Conservation (phyloP, 495 filamentous ascomycete genomes). For the Podospora conica region DNA sequence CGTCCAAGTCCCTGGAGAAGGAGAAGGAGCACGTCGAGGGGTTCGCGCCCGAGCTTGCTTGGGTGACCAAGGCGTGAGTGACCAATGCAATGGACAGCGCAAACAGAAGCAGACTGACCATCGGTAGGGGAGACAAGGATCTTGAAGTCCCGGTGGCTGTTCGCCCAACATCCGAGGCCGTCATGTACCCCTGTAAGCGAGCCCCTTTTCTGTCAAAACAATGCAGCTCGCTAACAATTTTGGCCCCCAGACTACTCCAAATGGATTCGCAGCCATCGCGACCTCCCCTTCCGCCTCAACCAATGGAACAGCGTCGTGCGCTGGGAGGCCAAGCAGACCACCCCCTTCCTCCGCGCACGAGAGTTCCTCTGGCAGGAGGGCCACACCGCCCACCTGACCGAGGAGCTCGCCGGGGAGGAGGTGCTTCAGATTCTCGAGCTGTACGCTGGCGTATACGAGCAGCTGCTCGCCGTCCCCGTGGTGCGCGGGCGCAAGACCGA, state of each 20-base stretch:
- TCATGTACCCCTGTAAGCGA: slow-evolving; percentile 65
- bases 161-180: slow-evolving; percentile 88
- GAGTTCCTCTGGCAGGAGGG: slow-evolving; percentile 99
- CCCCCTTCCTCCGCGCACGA: slow-evolving; percentile 84
- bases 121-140: slow-evolving; percentile 66
- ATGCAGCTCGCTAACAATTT: slow-evolving; percentile 3
- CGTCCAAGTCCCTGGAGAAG: slow-evolving; percentile 78
- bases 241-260: slow-evolving; percentile 80
- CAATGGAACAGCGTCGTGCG: slow-evolving; percentile 98
- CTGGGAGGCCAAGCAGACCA: slow-evolving; percentile 98
- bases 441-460: slow-evolving; percentile 83
- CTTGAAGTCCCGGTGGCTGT: slow-evolving; percentile 94
- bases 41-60: slow-evolving; percentile 94
- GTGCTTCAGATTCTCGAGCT: slow-evolving; percentile 89
- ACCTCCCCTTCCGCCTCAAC: slow-evolving; percentile 86
- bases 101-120: background rate
- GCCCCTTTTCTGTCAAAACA: background rate
- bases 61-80: slow-evolving; percentile 90
- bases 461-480: slow-evolving; percentile 90
- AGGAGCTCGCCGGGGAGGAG: slow-evolving; percentile 70
- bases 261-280: slow-evolving; percentile 91
- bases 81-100: background rate
- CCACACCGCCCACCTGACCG: slow-evolving; percentile 87
- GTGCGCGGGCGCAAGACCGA: slow-evolving; percentile 83
- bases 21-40: slow-evolving; percentile 98